Base-by-base conservation (phyloP, 176 grass and related monocot genomes). In the Avena insularis region DNA sequence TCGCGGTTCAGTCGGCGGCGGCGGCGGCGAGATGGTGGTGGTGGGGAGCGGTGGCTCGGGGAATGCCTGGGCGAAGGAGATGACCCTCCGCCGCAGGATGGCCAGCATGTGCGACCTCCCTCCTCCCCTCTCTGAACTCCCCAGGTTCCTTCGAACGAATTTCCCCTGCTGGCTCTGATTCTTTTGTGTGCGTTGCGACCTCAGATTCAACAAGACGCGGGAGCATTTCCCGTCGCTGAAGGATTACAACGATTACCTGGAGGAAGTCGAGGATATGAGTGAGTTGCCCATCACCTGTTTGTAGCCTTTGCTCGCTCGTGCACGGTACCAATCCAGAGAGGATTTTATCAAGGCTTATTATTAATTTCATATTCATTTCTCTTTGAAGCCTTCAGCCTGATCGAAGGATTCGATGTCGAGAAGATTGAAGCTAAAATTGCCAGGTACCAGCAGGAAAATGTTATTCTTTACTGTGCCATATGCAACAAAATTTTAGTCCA, bases 211-310 rank as follows among this genome's bases (percentile, higher is more conserved):
- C 76, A 98, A 96, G 82, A 93, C 89, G 31, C 82, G 80, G 49
- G 94, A 98, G 1, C 92, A 98, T 48, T 98, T 98, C 78, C 76
- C 90, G 56, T 86, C 94, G 1, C 86, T 96, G 51, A 98, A 72
- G 86, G 92, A 98, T 48, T 98, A 94, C 86, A 98, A 98, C 80
- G 97, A 98, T 79, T 96, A 94, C 71, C 92, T 98, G 50, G 96
- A 98, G 84, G 96, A 98, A 85, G 93, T 96, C 27, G 93, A 98
- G 79, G 96, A 98, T 70, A 90, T 91, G 96, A 98, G 96, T 98
- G 87, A 88, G 92, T 85, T 82, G 72, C 36, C 77, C 31, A 0
- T 59, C 10, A 16, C 23, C 35, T 71, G 38, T 75, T 69, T 62
- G 46, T 50, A 50, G 64, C 14, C 71, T 25, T 25, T 84, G 35